A percentile compares a stretch with the other conserved stretches of the same genome.
Evolutionary conservation across 2,329 filamentous ascomycete species (phyloP).

Genomic region (Monilinia vaccinii-corymbosi): DNA sequence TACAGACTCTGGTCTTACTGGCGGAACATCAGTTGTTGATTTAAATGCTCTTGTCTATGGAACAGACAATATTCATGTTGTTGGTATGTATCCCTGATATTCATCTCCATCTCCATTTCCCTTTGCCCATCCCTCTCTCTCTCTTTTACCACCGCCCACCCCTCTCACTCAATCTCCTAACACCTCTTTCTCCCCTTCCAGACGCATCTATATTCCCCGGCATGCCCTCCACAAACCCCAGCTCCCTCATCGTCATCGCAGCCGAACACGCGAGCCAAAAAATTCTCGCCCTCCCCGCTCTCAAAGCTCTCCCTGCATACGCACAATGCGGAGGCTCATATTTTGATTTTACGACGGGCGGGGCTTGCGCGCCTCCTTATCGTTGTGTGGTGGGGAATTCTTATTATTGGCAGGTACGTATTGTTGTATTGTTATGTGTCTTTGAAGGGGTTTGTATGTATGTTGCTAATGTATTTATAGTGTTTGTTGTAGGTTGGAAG

Average conservation of each 20-base stretch:
- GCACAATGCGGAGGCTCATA: constrained; percentile 22
- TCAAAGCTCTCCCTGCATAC: constrained; percentile 11
- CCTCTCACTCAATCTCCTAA: neutral
- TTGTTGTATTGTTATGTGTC: too few relatives aligned
- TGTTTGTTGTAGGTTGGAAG: neutral
- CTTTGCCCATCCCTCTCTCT: too few relatives aligned
- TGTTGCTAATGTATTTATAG: neutral
- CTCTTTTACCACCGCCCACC: too few relatives aligned
- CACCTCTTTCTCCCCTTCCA: neutral
- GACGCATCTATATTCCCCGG: constrained; percentile 52
- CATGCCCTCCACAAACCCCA: constrained; percentile 59
- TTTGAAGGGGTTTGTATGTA: neutral
- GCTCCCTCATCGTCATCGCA: constrained; percentile 53
- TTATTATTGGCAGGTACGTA: constrained; percentile 19
- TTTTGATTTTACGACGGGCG: constrained; percentile 11
- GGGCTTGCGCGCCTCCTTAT: constrained; percentile 11
- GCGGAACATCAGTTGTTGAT: constrained; percentile 53
- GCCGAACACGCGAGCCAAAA: constrained; percentile 40
- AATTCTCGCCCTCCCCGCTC: constrained; percentile 22
- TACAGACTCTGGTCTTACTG: constrained; percentile 36
- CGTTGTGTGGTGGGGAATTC: constrained; percentile 17
- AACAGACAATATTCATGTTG: constrained; percentile 59
- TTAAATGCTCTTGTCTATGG: constrained; percentile 55
- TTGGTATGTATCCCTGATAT: constrained; percentile 35
- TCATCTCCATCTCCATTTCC: too few relatives aligned